Evolutionary conservation across 257 asterid genomes (phyloP), one percentile per base, ranked within the genome.

Genomic region (Asclepias syriaca): DNA sequence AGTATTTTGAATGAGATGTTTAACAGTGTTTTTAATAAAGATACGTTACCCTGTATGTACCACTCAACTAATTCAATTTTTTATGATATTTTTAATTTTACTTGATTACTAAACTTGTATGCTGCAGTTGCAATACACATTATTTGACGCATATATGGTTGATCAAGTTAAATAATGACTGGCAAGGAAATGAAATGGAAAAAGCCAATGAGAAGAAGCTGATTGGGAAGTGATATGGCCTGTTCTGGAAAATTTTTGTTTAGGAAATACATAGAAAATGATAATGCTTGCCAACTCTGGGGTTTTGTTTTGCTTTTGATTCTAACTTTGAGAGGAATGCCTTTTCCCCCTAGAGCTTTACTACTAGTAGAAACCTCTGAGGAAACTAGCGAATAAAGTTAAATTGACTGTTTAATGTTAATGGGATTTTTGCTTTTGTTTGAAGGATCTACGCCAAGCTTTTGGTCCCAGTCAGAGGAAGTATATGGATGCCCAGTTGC

Each of bases 401-500:
- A 16, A 34, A 29, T 14, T 74, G n/a, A 48, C 46, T 4, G 8
- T 67, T 46, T 56, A 21, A 34, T 27, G 39, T 65, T 43, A 61
- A 78, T 70, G 37, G 63, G 65, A 60, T 0, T 75, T 55, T 74
- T 57, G 61, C n/a, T n/a, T 84, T 78, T 74, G 55, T 56, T 77
- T 77, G 72, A 81, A 95, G 99, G 98, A 90, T 54, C 72, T 92
- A 53, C 79, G 65, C 16, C 85, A 86, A 24, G 97, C 96, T 19
- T 83, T 88, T 40, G 93, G 85, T 74, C 82, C 91, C 54, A 68
- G 73, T 39, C 83, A 77, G 77, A 88, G 90, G 84, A 83, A 53
- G 77, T 82, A 54, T 19, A 37, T 92, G 49, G 92, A 90, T 76
- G 79, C 72, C 60, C 94, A 79, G 81, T 66, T 95, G 76, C 87